Evolutionary conservation across 495 filamentous ascomycete species (phyloP), one percentile per base, ranked within the genome.

Genomic region (Neurospora cerealis): DNA sequence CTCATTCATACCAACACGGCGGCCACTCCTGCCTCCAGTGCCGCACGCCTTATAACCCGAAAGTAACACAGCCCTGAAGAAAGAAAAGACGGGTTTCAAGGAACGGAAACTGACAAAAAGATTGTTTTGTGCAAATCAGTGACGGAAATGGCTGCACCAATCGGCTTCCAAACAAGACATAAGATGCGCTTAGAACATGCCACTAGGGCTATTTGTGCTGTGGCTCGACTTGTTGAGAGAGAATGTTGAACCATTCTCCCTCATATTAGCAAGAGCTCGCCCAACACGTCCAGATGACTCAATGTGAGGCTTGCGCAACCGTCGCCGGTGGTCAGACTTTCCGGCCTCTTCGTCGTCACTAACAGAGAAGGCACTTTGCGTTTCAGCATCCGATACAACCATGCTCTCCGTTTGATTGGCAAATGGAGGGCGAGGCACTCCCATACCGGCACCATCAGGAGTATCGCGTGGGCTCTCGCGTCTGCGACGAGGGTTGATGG

Each of bases 401-500:
- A 75, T 74, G 74, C 74, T 70, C 39, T 80, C 73, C 0, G 70
- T 66, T 15, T 78, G 77, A 40, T 60, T 76, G 41, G 74, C 75
- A 38, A 72, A 79, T 5, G 79, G 78, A 11, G 72, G 70, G 11
- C 75, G 73, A 17, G 78, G 78, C 42, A 75, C 62, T 3, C 70
- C 71, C 80, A 77, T 77, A 75, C 78, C 78, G 84, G 62, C 79
- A 2, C 85, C 86, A 10, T 87, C 86, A 6, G 85, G 85, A 66
- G 87, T 85, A 0, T 86, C 83, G 9, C 85, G 86, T 0, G 88
- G 88, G 69, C 83, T 85, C 39, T 91, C 89, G 24, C 89, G 88
- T 62, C 81, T 83, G 34, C 91, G 87, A 24, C 89, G 87, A 7
- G 91, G 91, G 79, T 93, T 92, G 83, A 92, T 91, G 4, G 90